A percentile compares a stretch with the other conserved stretches of the same genome.
Conservation (phyloP, 495 filamentous ascomycete species). For the Penicillium macrosclerotiorum region DNA sequence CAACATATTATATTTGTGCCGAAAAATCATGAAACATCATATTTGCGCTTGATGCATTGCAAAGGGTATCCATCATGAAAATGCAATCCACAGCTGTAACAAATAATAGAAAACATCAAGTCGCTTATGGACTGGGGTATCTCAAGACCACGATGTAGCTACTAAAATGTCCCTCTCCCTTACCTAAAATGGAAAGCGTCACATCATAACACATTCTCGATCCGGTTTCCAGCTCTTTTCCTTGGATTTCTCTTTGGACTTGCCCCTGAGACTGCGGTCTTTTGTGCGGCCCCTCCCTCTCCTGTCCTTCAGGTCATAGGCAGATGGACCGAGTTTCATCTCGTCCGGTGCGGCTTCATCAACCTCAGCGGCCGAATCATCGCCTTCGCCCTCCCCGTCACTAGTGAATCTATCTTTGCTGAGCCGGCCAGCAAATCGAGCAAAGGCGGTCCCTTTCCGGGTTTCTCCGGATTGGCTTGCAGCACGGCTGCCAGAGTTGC, state of each 20-base stretch:
- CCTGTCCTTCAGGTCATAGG: conserved; percentile 31
- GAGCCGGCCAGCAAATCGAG: conserved; percentile 57
- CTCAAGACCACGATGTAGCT: conserved; percentile 1
- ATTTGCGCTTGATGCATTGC: conserved; percentile 13
- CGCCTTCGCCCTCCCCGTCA: conserved; percentile 32
- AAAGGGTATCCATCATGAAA: conserved; percentile 22
- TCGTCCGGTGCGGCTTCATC: conserved; percentile 23
- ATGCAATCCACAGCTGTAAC: conserved; percentile 13
- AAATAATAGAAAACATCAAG: conserved; percentile 3
- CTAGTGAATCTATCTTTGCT: conserved; percentile 42
- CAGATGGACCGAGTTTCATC: conserved; percentile 21
- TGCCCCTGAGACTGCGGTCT: conserved; percentile 24
- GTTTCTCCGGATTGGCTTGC: conserved; percentile 66
- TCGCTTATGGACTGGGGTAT: conserved; percentile 40
- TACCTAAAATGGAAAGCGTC: conserved; percentile 12
- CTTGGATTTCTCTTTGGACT: conserved; percentile 41
- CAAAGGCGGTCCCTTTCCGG: conserved; percentile 63
- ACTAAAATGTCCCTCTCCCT: background rate
- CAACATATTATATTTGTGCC: background rate
- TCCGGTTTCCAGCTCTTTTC: conserved; percentile 57
- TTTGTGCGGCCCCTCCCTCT: conserved; percentile 28
- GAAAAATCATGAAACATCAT: background rate
- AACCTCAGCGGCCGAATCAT: conserved; percentile 30
- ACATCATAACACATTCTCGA: conserved; percentile 68
- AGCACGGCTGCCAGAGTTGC: conserved; percentile 61